Evolutionary conservation across 2,329 filamentous ascomycete species (phyloP).

Genomic region (Curvularia lunata): DNA sequence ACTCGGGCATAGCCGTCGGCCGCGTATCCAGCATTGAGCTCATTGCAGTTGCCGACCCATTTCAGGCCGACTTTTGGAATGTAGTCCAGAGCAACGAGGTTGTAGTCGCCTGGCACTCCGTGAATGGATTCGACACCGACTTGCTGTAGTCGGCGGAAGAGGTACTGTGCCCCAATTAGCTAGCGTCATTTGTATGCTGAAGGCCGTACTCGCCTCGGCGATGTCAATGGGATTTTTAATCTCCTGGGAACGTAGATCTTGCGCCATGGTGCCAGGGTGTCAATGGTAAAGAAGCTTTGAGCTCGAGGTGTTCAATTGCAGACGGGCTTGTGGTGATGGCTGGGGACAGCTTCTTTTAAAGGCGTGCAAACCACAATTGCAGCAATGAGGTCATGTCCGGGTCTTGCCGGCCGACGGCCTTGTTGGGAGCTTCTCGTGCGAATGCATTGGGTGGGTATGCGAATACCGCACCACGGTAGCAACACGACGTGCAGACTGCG

Average conservation of each 20-base stretch:
- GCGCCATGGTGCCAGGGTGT: conserved; percentile 38
- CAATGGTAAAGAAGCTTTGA: conserved; percentile 3
- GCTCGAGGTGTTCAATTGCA: conserved; percentile 5
- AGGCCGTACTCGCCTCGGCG: conserved; percentile 55
- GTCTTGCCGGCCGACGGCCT: conserved; percentile 15
- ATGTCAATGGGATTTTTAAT: conserved; percentile 61
- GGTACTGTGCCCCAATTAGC: conserved; percentile 37
- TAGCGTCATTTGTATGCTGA: conserved; percentile 8
- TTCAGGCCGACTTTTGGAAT: conserved; percentile 59
- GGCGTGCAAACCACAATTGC: conserved; percentile 1
- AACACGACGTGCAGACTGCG: conserved; percentile 21
- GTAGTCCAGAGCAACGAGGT: conserved; percentile 62
- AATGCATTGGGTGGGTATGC: conserved; percentile 15
- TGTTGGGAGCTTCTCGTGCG: conserved; percentile 18
- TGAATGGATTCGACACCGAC: conserved; percentile 55
- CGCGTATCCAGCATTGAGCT: conserved; percentile 63
- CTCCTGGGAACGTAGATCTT: conserved; percentile 51
- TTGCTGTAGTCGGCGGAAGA: conserved; percentile 51
- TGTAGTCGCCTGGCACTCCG: conserved; percentile 56
- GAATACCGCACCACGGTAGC: conserved; percentile 15
- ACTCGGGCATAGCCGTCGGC: conserved; percentile 56
- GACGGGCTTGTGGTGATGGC: conserved; percentile 15
- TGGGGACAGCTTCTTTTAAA: conserved; percentile 25
- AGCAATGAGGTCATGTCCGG: conserved; percentile 21
- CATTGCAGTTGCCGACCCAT: conserved; percentile 68